These are phyloP conservation scores for Oryza australiensis DNA, from an alignment of 176 grass and related monocot genomes.

Conservation along the genomic window DNA sequence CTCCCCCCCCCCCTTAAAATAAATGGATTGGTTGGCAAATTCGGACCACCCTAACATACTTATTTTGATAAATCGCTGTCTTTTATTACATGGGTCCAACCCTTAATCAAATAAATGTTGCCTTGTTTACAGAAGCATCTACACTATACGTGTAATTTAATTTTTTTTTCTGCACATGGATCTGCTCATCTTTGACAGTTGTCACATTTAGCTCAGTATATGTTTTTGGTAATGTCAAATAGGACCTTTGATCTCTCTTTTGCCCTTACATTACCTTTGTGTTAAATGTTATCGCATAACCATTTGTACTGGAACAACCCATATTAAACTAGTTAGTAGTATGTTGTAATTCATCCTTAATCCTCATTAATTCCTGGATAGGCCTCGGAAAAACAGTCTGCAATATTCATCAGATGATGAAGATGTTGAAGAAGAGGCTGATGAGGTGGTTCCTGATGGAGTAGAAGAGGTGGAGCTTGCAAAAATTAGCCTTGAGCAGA, in stretches of 20 bases:
- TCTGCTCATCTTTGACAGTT: neutral
- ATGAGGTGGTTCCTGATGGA: conserved; percentile 98
- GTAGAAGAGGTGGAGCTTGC: conserved; percentile 99
- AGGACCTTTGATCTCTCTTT: neutral
- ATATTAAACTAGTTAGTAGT: conserved; percentile 15
- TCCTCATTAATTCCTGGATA: conserved; percentile 33
- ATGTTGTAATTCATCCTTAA: conserved; percentile 24
- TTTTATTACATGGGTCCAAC: neutral
- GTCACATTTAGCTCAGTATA: neutral
- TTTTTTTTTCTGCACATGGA: neutral
- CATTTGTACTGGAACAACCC: neutral
- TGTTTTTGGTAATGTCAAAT: conserved; percentile 27
- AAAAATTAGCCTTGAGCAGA: conserved; percentile 84
- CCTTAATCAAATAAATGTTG: conserved; percentile 25
- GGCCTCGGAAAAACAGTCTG: conserved; percentile 93
- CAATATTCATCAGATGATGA: conserved; percentile 95
- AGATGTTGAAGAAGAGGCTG: conserved; percentile 97
- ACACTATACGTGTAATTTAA: neutral
- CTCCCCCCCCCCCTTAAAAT: too few species aligned
- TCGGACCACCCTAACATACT: neutral
- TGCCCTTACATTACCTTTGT: conserved; percentile 19
- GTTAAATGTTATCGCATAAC: conserved; percentile 1
- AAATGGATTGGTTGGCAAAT: neutral
- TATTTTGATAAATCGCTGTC: neutral
- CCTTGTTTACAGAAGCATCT: conserved; percentile 5